phyloP scores from a whole-genome alignment of 495 filamentous ascomycete genomes.

The Aspergillus coremiiformis region DNA sequence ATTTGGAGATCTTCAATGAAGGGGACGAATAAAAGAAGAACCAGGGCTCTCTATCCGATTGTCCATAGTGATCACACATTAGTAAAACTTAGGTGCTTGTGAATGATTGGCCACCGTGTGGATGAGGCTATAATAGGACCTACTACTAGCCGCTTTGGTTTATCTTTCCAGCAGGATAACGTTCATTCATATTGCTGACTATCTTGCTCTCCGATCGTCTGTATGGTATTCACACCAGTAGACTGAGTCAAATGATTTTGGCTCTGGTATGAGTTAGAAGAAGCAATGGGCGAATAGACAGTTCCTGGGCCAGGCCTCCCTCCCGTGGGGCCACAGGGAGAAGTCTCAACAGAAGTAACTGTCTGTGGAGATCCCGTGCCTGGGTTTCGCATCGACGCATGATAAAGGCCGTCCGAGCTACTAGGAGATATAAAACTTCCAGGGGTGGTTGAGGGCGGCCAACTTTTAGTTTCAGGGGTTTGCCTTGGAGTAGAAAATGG shows the following conservation, averaged over 20 bases:
- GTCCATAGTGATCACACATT: no score
- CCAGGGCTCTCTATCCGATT: no score
- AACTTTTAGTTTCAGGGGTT: background rate
- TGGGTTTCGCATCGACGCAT: background rate
- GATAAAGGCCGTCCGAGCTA: background rate
- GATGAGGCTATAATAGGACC: background rate
- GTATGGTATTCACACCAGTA: background rate
- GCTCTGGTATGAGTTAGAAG: background rate
- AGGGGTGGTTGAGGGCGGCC: background rate
- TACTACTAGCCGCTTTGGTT: background rate
- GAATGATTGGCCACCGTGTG: no score
- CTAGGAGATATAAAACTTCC: background rate
- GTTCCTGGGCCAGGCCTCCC: background rate
- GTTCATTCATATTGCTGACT: background rate
- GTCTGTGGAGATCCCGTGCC: no score
- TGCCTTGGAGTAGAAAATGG: background rate
- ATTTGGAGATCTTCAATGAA: no score
- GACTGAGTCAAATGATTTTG: background rate
- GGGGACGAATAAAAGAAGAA: no score
- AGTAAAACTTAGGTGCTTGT: no score
- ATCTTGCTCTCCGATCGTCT: background rate
- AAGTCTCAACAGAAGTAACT: background rate
- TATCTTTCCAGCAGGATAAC: background rate
- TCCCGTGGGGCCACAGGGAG: background rate
- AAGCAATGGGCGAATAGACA: background rate